Conservation (phyloP, 768 basidiomycete genomes). For the Leccinellum luteum region DNA sequence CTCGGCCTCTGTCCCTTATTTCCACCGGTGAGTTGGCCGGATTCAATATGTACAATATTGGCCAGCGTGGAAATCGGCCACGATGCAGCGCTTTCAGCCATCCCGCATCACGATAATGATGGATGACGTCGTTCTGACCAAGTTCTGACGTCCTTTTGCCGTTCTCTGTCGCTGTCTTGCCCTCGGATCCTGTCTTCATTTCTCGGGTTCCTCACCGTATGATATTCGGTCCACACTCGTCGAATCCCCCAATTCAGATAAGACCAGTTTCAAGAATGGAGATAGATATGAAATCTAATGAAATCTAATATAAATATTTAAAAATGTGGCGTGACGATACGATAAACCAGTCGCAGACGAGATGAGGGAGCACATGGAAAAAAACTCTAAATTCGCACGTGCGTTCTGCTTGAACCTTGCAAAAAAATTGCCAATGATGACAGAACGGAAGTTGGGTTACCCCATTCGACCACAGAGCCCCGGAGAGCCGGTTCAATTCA, state of each 20-base stretch:
- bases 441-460: background rate
- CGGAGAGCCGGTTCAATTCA: background rate
- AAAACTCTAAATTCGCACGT: background rate
- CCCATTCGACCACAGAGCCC: background rate
- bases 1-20: background rate
- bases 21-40: background rate
- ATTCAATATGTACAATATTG: background rate
- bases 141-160: background rate
- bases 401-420: background rate
- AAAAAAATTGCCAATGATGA: background rate
- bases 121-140: background rate
- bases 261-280: background rate
- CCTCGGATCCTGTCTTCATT: background rate
- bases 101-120: background rate
- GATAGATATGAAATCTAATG: background rate
- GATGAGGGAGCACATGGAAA: background rate
- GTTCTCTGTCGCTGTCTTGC: background rate
- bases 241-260: background rate
- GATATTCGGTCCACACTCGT: background rate
- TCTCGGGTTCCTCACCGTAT: background rate
- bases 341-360: background rate
- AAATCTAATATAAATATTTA: background rate
- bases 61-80: background rate
- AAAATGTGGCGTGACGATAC: background rate
- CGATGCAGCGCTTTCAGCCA: background rate